phyloP scores from a whole-genome alignment of 345 rosid species.

The Excoecaria cochinchinensis region DNA sequence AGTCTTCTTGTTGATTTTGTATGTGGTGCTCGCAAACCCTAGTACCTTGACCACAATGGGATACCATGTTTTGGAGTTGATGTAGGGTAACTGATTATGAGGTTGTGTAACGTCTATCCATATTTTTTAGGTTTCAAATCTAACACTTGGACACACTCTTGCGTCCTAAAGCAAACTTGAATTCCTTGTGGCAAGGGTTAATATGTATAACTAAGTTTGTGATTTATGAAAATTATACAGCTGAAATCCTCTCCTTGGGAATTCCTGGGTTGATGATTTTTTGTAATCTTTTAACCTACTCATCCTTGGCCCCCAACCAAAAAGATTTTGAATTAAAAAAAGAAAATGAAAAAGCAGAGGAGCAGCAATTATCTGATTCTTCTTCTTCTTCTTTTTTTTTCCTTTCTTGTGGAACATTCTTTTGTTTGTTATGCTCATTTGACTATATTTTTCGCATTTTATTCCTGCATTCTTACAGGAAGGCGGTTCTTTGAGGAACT shows the following conservation, averaged over 20 bases:
- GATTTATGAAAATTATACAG: neutral
- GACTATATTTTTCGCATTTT: conserved; percentile 1
- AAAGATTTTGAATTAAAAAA: neutral
- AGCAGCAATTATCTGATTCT: neutral
- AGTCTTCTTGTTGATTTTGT: neutral
- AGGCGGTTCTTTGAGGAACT: conserved; percentile 95
- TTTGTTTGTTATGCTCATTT: conserved; percentile 1
- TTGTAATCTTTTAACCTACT: neutral
- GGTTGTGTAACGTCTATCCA: neutral
- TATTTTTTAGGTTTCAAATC: neutral
- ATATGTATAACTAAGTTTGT: neutral
- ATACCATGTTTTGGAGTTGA: neutral
- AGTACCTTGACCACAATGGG: neutral
- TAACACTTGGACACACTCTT: neutral
- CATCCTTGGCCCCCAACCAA: neutral
- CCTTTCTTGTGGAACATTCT: neutral
- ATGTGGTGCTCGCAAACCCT: neutral
- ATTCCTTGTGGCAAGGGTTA: neutral
- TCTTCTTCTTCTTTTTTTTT: no score
- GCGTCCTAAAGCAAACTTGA: neutral
- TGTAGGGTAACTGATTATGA: neutral
- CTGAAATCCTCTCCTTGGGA: neutral
- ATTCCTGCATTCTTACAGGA: conserved; percentile 46
- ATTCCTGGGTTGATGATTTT: neutral
- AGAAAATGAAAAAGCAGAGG: neutral